Base-by-base conservation (phyloP, 2,329 filamentous ascomycete species). In the Ramularia collo-cygni region DNA sequence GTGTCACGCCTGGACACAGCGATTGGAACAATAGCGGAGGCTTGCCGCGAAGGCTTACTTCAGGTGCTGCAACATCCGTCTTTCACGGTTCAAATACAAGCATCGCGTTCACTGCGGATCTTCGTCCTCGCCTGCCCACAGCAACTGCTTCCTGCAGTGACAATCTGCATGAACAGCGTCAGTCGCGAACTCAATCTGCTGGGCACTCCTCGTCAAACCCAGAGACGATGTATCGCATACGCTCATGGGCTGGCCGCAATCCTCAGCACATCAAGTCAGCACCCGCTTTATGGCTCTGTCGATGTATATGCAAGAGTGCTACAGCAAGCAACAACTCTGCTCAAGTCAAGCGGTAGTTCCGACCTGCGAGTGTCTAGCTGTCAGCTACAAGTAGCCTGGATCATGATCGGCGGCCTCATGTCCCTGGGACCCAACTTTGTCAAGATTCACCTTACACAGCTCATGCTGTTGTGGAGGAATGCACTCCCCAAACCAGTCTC, bases 381-480 rank as follows among this genome's bases (percentile, higher is more conserved):
- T 1, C 92, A 98, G 58, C 88, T 98, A 16, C 92, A 98, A 60
- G 89, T 98, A 2, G 92, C 92, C 4, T 98, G 92, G 90, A 93
- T 94, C 34, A 70, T 98, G 42, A 94, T 98, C 33, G 92, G 93
- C 27, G 92, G 93, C 0, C 69, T 98, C 39, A 96, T 96, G 90
- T 88, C 89, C 1, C 74, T 98, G 1, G 92, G 92, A 0, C 90
- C 92, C 3, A 96, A 95, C 62, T 98, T 98, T 62, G 90, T 96
- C 63, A 98, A 98, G 66, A 96, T 96, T 16, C 92, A 98, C 64
- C 74, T 98, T 6, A 90, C 89, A 2, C 92, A 98, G 58, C 72
- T 98, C 15, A 78, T 98, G 40, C 69, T 98, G 7, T 70, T 98
- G 5, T 98, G 92, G 92, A 95, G 95, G 64, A 98, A 96, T 62